Base-by-base conservation (phyloP, 192 early-diverging fungal species). In the Mortierella alpina region DNA sequence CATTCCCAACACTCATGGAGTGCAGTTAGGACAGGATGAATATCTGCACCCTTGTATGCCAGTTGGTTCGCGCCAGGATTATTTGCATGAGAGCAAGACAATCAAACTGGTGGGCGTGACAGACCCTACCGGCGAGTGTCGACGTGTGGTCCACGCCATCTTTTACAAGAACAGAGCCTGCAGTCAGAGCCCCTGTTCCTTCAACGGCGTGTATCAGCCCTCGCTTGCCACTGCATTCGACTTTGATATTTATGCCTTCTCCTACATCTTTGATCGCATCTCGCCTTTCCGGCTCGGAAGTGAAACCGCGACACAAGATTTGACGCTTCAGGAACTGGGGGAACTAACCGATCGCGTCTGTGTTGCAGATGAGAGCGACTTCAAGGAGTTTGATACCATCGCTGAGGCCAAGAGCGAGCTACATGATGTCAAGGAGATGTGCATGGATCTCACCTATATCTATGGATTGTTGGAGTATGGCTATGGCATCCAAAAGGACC, bases 251-350 rank as follows among this genome's bases (percentile, higher is more conserved):
- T 97, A 96, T 82, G 93, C 95, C 12, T 98, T 99, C 84, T 96
- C 95, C 22, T 99, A 92, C 89, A 97, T 99, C 76, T 99, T 94
- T 86, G 98, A 99, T 75, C 88, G 93, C 50, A 90, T 92, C 0
- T 83, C 90, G 45, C 93, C 93, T 6, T 80, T 80, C 65, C 63
- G 52, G 17, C 85, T 94, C 14, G 92, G 91, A 41, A 67, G 63
- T 17, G 59, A 66, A 5, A 86, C 92, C 56, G 88, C 88, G 39
- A 66, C 56, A 0, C 83, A 87, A 47, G 90, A 92, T 47, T 96
- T 97, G 80, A 88, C 87, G 39, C 84, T 96, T 11, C 73, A 72
- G 9, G 89, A 95, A 31, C 67, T 97, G 15, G 90, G 91, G 44
- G 80, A 82, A 1, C 75, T 94, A 56, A 90, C 93, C 5, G 86